Evolutionary conservation across 495 filamentous ascomycete genomes (phyloP), one percentile per base, ranked within the genome.

Genomic region (Cenococcum geophilum): DNA sequence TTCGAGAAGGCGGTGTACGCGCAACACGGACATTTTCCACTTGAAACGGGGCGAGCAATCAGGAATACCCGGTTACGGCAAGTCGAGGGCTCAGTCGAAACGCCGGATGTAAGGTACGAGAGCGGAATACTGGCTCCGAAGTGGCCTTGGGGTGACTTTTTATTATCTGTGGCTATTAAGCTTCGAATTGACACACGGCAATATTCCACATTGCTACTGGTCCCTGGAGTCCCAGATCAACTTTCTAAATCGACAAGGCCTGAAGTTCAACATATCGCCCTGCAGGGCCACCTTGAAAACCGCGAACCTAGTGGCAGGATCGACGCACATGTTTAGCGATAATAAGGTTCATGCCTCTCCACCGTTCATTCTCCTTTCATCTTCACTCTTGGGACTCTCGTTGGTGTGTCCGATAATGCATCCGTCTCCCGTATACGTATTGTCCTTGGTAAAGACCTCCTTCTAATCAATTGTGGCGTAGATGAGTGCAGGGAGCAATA

Each of bases 1-100:
- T 56, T 64, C 20, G 4, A 58, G 61, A 20, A 68, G 55, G 65
- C 65, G 65, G 65, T 68, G 58, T 60, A 23, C 45, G n/a, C 51
- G 37, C 25, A 52, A 57, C 34, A 62, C 60, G 52, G 58, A 52
- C 65, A 53, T 61, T 60, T 63, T 43, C 10, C 16, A 21, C 48
- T 2, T 21, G 22, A 51, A 51, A 52, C 49, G 25, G 49, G 49
- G 49, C 49, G 22, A 52, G 23, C 49, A 52, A 23, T 25, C 22
- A 52, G 49, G 18, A 14, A 52, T 52, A 52, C 49, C 49, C 16
- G 49, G 49, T 27, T 20, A 23, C 21, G 21, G 21, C 16, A 32
- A 52, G 21, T 25, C 49, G 49, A 9, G 8, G 22, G 21, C 6
- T 32, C 16, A 9, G 20, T 52, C 9, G 49, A 49, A 52, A 32